phyloP scores from a whole-genome alignment of 2,329 filamentous ascomycete species.

The Cladosporium velox region DNA sequence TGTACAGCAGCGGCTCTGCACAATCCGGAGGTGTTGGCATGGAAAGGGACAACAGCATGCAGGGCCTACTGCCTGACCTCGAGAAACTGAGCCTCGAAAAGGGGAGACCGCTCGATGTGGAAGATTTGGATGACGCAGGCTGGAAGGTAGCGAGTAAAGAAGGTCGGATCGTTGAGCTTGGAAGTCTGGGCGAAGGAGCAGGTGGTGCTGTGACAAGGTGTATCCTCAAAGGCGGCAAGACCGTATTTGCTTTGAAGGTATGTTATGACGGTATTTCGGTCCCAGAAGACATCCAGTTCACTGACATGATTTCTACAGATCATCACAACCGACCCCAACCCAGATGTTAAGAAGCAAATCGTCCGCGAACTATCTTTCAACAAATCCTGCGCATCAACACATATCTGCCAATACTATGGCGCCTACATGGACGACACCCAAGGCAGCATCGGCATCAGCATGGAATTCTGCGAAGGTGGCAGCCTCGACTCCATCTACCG shows the following conservation, averaged over 20 bases:
- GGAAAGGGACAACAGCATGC: constrained; percentile 80
- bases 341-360: constrained; percentile 98
- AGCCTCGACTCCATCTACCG: constrained; percentile 96
- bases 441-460: constrained; percentile 95
- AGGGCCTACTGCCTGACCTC: constrained; percentile 72
- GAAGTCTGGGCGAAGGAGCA: constrained; percentile 88
- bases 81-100: constrained; percentile 81
- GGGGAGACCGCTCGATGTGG: constrained; percentile 82
- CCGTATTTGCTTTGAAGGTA: constrained; percentile 94
- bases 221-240: constrained; percentile 86
- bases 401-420: constrained; percentile 97
- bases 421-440: constrained; percentile 96
- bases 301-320: constrained; percentile 59
- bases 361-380: constrained; percentile 96
- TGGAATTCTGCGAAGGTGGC: constrained; percentile 98
- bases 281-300: not conserved
- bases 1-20: constrained; percentile 54
- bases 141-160: constrained; percentile 93
- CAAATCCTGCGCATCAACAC: constrained; percentile 91
- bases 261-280: constrained; percentile 25
- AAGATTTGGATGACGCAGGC: constrained; percentile 90
- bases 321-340: constrained; percentile 96
- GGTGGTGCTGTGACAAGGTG: constrained; percentile 93
- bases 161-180: constrained; percentile 82
- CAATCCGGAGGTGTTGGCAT: constrained; percentile 62